Percentiles rank a stretch among this genome's conserved stretches.
phyloP scores from a whole-genome alignment of 2,329 filamentous ascomycete species.

The Fusarium pseudocircinatum region DNA sequence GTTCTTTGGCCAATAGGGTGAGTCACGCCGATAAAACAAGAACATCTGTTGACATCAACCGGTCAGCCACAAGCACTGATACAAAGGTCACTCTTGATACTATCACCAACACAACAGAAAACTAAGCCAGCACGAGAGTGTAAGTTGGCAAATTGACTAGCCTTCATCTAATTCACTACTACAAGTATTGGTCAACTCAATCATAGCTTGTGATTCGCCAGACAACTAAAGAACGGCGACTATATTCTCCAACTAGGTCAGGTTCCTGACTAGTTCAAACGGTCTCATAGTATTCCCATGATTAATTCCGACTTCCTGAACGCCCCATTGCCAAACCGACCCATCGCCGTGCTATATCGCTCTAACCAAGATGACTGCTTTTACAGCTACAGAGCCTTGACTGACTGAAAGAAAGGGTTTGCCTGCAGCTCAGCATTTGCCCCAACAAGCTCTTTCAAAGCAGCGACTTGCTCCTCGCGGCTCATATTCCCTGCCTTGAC shows the following conservation, averaged over 20 bases:
- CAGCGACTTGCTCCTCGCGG: slow-evolving; percentile 79
- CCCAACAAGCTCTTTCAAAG: slow-evolving; percentile 82
- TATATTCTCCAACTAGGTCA: slow-evolving; percentile 1
- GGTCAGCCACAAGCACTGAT: not conserved
- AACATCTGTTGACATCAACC: not conserved
- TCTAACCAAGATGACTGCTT: not conserved
- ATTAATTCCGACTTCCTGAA: slow-evolving; percentile 14
- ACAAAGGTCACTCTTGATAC: not conserved
- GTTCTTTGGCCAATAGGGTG: not conserved
- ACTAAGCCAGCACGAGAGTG: not conserved
- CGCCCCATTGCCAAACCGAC: slow-evolving; percentile 8
- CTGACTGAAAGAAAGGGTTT: slow-evolving; percentile 77
- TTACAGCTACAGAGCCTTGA: slow-evolving; percentile 60
- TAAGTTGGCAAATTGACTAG: not conserved
- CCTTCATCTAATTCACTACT: not conserved
- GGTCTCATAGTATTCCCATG: slow-evolving; percentile 9
- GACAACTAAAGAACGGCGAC: not conserved
- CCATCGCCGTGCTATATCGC: not conserved
- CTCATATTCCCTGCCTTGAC: slow-evolving; percentile 68
- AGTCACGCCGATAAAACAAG: slow-evolving; percentile 13
- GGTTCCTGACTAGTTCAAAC: not conserved
- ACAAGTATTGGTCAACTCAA: not conserved
- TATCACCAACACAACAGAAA: not conserved
- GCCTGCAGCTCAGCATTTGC: slow-evolving; percentile 71
- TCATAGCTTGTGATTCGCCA: slow-evolving; percentile 9